Percentiles rank a stretch among this genome's conserved stretches.
Conservation (phyloP, 805 yeast species). For the Komagataella mondaviorum region DNA sequence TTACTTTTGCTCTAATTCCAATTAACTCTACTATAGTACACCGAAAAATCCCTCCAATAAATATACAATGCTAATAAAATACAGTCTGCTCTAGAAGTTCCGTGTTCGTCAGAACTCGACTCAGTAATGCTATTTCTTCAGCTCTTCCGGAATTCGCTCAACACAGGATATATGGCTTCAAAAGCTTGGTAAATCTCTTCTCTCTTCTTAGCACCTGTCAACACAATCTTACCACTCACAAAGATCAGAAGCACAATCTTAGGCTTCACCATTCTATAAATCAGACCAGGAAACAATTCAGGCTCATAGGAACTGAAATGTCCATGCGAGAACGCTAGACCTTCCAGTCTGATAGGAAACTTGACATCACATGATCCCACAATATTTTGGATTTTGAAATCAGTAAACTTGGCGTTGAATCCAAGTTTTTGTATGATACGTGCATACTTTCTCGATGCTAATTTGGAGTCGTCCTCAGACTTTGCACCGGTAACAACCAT, state of each 20-base stretch:
- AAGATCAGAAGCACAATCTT: slow-evolving; percentile 91
- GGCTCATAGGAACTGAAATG: slow-evolving; percentile 98
- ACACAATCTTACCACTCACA: slow-evolving; percentile 93
- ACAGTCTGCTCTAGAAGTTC: not conserved
- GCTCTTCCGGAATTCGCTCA: slow-evolving; percentile 87
- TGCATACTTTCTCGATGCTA: slow-evolving; percentile 95
- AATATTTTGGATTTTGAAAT: slow-evolving; percentile 94
- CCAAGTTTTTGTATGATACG: slow-evolving; percentile 97
- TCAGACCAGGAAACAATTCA: slow-evolving; percentile 93
- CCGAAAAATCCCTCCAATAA: not conserved
- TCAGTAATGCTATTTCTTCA: slow-evolving; percentile 12
- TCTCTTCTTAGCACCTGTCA: slow-evolving; percentile 98
- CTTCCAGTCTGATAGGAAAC: slow-evolving; percentile 94
- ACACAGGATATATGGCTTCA: slow-evolving; percentile 95
- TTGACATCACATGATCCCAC: slow-evolving; percentile 98
- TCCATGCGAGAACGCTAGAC: slow-evolving; percentile 95
- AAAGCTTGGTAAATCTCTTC: slow-evolving; percentile 97
- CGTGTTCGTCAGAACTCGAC: not conserved
- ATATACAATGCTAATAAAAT: not conserved
- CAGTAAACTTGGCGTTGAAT: slow-evolving; percentile 94
- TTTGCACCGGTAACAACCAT: slow-evolving; percentile 99
- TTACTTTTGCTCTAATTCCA: not conserved
- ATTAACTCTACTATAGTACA: not conserved
- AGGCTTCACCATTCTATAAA: slow-evolving; percentile 98
- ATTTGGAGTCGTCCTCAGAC: slow-evolving; percentile 95